Evolutionary conservation across 2,329 filamentous ascomycete species (phyloP).

Genomic region (Helicocarpus griseus): DNA sequence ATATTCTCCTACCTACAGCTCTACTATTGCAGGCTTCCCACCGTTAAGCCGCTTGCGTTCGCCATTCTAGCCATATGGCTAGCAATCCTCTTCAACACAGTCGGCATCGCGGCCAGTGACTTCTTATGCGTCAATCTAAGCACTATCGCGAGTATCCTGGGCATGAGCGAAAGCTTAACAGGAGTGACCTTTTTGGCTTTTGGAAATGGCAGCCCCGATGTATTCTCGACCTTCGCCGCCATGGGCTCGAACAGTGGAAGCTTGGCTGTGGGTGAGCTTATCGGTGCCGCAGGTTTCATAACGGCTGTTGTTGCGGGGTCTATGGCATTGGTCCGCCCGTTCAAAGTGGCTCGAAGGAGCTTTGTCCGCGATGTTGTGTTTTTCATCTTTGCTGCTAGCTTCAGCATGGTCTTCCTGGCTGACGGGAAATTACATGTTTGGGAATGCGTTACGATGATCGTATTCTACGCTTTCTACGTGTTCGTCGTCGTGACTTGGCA

Average conservation of each 20-base stretch:
- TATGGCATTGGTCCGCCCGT: slow-evolving; percentile 94
- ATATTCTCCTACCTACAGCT: slow-evolving; percentile 78
- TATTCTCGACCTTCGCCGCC: slow-evolving; percentile 96
- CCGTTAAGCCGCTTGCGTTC: slow-evolving; percentile 69
- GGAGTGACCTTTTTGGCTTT: slow-evolving; percentile 95
- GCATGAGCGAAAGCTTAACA: slow-evolving; percentile 90
- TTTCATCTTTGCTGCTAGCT: slow-evolving; percentile 77
- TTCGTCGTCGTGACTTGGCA: slow-evolving; percentile 83
- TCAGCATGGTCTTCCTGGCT: slow-evolving; percentile 77
- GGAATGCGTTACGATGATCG: slow-evolving; percentile 88
- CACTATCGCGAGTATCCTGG: slow-evolving; percentile 79
- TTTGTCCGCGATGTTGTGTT: slow-evolving; percentile 89
- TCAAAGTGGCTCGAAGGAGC: slow-evolving; percentile 78
- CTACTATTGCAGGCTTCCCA: slow-evolving; percentile 73
- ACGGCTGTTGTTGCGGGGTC: slow-evolving; percentile 91
- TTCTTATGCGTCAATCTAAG: slow-evolving; percentile 97
- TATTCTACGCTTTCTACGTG: slow-evolving; percentile 85
- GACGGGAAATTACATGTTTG: slow-evolving; percentile 77
- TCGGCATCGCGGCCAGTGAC: slow-evolving; percentile 94
- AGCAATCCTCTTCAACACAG: slow-evolving; percentile 83
- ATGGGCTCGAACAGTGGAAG: slow-evolving; percentile 97
- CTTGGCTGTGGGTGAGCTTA: slow-evolving; percentile 87
- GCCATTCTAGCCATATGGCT: slow-evolving; percentile 71
- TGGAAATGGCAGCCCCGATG: slow-evolving; percentile 94
- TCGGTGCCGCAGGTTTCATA: slow-evolving; percentile 92